Percentiles rank a stretch among this genome's conserved stretches.
Conservation (phyloP, 306 rosid species). For the Arachis hypogaea region DNA sequence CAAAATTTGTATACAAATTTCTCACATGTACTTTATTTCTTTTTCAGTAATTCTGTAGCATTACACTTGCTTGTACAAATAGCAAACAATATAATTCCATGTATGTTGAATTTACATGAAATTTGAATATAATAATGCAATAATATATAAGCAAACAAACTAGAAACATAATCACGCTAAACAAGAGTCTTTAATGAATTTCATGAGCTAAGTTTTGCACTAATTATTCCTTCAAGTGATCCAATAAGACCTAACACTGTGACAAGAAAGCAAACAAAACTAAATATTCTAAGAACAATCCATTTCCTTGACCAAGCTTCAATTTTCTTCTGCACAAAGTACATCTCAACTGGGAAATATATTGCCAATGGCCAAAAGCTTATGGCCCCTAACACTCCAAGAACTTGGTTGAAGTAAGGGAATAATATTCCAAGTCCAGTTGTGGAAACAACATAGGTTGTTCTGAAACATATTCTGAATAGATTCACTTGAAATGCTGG, state of each 20-base stretch:
- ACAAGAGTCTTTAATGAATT: background rate
- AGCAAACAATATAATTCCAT: background rate
- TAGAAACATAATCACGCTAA: conserved; percentile 6
- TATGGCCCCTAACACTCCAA: conserved; percentile 79
- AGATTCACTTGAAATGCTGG: conserved; percentile 53
- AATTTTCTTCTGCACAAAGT: conserved; percentile 70
- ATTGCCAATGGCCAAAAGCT: conserved; percentile 85
- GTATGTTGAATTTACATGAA: no score
- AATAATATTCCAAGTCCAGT: conserved; percentile 72
- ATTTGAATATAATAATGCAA: no score
- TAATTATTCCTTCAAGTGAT: conserved; percentile 73
- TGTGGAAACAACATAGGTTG: conserved; percentile 70
- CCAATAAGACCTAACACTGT: conserved; percentile 63
- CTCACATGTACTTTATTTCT: background rate
- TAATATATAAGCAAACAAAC: background rate
- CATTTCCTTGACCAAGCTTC: conserved; percentile 73
- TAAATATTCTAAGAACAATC: conserved; percentile 62
- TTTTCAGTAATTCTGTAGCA: no score
- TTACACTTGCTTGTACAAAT: background rate
- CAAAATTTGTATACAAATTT: background rate
- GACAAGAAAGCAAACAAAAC: conserved; percentile 67
- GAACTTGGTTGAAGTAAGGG: conserved; percentile 82
- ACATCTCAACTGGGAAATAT: conserved; percentile 90
- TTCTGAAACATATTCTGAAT: conserved; percentile 69
- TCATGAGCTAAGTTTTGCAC: conserved; percentile 50